Percentiles rank a stretch among this genome's conserved stretches.
Conservation (phyloP, 1,284 basidiomycete species). For the Dichomitus squalens region DNA sequence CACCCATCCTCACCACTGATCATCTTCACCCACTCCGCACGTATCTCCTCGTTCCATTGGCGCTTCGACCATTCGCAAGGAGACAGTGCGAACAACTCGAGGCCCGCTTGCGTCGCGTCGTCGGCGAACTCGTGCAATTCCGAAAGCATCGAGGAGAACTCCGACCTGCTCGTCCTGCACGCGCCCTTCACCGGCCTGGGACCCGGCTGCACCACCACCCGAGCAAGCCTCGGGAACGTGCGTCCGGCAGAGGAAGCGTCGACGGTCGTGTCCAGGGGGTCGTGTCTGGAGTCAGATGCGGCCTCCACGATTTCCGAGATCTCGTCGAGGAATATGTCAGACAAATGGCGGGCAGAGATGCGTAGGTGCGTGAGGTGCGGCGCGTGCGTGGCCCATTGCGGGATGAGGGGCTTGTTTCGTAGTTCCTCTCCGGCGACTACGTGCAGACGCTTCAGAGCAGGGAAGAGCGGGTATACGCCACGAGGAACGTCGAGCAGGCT, state of each 20-base stretch:
- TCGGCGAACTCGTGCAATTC: background rate
- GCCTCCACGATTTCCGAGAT: background rate
- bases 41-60: background rate
- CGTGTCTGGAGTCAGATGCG: background rate
- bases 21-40: background rate
- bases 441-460: constrained; percentile 9
- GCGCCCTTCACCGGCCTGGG: background rate
- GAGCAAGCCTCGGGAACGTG: background rate
- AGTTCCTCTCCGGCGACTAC: too few species aligned
- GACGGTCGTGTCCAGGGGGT: background rate
- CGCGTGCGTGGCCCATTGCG: background rate
- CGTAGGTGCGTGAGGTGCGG: constrained; percentile 7
- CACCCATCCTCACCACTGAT: background rate
- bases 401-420: background rate
- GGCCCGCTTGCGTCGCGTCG: background rate
- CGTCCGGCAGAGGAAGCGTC: background rate
- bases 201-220: background rate
- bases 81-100: background rate
- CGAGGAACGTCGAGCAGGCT: background rate
- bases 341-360: background rate
- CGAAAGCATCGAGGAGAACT: background rate
- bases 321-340: background rate
- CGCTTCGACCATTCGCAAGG: background rate
- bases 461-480: background rate
- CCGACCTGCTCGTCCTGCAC: background rate